A percentile compares a stretch with the other conserved stretches of the same genome.
phyloP scores from a whole-genome alignment of 2,329 filamentous ascomycete genomes.

The Ceratocystis variospora region DNA sequence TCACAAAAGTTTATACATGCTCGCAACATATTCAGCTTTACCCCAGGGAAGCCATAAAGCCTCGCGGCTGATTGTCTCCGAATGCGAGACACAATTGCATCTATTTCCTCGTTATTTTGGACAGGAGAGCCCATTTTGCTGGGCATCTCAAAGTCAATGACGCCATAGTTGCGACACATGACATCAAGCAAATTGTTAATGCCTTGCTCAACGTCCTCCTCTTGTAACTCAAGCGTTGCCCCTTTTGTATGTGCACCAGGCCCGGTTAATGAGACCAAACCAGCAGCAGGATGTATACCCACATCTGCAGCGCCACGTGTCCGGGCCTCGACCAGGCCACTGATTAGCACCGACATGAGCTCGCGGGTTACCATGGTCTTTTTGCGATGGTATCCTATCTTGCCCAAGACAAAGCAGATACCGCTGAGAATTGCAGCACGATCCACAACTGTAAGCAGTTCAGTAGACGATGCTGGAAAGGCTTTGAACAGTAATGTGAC shows the following conservation, averaged over 20 bases:
- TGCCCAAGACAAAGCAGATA: conserved; percentile 71
- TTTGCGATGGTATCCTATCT: conserved; percentile 69
- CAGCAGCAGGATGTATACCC: conserved; percentile 86
- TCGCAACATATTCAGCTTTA: conserved; percentile 77
- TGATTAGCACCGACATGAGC: conserved; percentile 67
- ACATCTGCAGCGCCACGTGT: conserved; percentile 92
- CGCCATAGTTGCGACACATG: conserved; percentile 49
- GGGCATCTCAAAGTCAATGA: conserved; percentile 38
- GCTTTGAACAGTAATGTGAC: conserved; percentile 52
- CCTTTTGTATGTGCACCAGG: conserved; percentile 35
- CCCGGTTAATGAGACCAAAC: conserved; percentile 57
- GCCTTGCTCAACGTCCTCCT: conserved; percentile 51
- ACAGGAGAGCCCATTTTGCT: conserved; percentile 20
- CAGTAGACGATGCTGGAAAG: conserved; percentile 52
- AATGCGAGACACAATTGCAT: conserved; percentile 44
- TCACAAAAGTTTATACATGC: conserved; percentile 92
- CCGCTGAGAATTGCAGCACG: conserved; percentile 68
- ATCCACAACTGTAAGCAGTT: conserved; percentile 58
- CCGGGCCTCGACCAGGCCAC: conserved; percentile 74
- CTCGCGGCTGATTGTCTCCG: conserved; percentile 42
- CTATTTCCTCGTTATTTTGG: conserved; percentile 30
- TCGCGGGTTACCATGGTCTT: conserved; percentile 83
- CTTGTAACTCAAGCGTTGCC: conserved; percentile 41
- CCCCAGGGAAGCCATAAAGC: conserved; percentile 60
- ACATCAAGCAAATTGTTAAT: conserved; percentile 50